A percentile compares a stretch with the other conserved stretches of the same genome.
Evolutionary conservation across 208 protist genomes (phyloP).

Genomic region (Trypanosoma mega): DNA sequence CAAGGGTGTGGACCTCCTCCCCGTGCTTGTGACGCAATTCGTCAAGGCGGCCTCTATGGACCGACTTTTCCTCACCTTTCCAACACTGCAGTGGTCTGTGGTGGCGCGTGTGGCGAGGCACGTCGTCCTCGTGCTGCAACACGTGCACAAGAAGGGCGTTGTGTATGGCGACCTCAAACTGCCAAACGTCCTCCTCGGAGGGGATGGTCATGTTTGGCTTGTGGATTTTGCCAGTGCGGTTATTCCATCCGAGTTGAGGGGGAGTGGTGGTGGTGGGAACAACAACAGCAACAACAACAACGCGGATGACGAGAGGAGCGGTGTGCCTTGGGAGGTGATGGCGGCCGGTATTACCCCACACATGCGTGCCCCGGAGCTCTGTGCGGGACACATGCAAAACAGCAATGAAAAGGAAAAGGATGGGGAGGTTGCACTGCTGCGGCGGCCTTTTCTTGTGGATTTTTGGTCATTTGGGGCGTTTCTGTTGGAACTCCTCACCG

Average conservation of each 20-base stretch:
- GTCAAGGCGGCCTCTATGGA: slow-evolving; percentile 29
- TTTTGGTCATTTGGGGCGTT: slow-evolving; percentile 44
- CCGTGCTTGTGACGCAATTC: slow-evolving; percentile 35
- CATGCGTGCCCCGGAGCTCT: slow-evolving; percentile 33
- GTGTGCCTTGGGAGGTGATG: background rate
- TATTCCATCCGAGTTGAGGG: background rate
- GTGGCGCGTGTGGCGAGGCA: slow-evolving; percentile 18
- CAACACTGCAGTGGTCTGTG: slow-evolving; percentile 25
- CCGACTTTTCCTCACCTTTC: slow-evolving; percentile 31
- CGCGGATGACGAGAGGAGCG: background rate
- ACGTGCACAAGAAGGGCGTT: slow-evolving; percentile 31
- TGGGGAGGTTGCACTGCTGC: background rate
- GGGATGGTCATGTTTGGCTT: slow-evolving; percentile 31
- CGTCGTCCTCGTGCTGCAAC: slow-evolving; percentile 21
- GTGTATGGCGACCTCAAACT: slow-evolving; percentile 48
- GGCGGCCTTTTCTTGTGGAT: slow-evolving; percentile 30
- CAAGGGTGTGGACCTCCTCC: no score
- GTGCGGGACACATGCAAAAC: slow-evolving; percentile 3
- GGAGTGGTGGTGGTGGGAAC: background rate
- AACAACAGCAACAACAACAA: background rate
- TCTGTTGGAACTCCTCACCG: slow-evolving; percentile 31
- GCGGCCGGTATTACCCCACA: slow-evolving; percentile 27
- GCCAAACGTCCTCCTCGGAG: slow-evolving; percentile 34
- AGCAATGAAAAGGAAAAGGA: background rate
- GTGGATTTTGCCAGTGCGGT: slow-evolving; percentile 36